Percentiles rank a stretch among this genome's conserved stretches.
Evolutionary conservation across 257 asterid species (phyloP).

Genomic region (Verbena officinalis): DNA sequence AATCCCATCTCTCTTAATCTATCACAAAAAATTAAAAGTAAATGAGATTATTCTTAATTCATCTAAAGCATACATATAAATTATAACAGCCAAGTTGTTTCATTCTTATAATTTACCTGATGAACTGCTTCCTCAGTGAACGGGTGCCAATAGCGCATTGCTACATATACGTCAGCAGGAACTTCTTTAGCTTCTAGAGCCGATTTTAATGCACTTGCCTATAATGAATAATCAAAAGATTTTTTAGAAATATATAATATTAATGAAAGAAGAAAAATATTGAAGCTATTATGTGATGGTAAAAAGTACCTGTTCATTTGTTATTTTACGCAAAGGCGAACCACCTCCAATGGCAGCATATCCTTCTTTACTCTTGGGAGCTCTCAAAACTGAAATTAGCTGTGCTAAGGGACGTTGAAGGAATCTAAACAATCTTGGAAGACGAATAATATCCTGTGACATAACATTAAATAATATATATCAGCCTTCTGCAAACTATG

Average conservation of each 20-base stretch:
- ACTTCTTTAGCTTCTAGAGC: slow-evolving; percentile 71
- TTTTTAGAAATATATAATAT: not conserved
- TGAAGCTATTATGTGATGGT: not conserved
- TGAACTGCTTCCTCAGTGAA: slow-evolving; percentile 97
- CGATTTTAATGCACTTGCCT: slow-evolving; percentile 76
- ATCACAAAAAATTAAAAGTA: slow-evolving; percentile 23
- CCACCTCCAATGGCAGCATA: slow-evolving; percentile 99
- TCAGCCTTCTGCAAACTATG: slow-evolving; percentile 6
- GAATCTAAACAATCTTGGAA: slow-evolving; percentile 84
- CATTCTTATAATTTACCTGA: slow-evolving; percentile 48
- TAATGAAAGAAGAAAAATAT: not conserved
- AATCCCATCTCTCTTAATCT: slow-evolving; percentile 87
- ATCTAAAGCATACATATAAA: too few relatives aligned
- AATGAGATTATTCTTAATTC: not conserved
- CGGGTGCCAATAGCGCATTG: slow-evolving; percentile 99
- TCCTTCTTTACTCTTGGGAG: slow-evolving; percentile 97
- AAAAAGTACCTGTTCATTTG: slow-evolving; percentile 77
- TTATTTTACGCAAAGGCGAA: slow-evolving; percentile 90
- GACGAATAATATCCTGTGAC: slow-evolving; percentile 90
- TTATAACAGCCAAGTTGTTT: too few relatives aligned
- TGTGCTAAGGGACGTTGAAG: slow-evolving; percentile 95
- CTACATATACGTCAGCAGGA: slow-evolving; percentile 80
- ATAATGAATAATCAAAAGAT: slow-evolving; percentile 30
- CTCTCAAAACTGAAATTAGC: slow-evolving; percentile 74
- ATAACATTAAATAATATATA: slow-evolving; percentile 21